phyloP scores from a whole-genome alignment of 2,329 filamentous ascomycete genomes.

The Aspergillus aculeatus region DNA sequence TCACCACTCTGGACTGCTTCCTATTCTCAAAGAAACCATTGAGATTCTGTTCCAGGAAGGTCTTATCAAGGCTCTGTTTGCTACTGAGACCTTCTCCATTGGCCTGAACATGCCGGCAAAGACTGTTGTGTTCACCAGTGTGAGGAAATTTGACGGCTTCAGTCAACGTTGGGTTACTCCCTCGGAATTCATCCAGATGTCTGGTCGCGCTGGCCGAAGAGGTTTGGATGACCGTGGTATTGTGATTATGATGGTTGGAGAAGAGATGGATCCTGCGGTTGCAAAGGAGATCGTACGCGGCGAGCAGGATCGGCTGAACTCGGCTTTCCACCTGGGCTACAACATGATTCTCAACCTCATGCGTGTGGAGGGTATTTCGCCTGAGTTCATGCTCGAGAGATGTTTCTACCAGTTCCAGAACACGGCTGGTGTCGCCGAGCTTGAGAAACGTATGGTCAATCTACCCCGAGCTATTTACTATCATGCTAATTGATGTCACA shows the following conservation, averaged over 20 bases:
- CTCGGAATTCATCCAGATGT: slow-evolving; percentile 98
- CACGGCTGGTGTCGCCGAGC: slow-evolving; percentile 74
- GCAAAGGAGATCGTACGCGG: slow-evolving; percentile 95
- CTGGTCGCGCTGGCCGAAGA: slow-evolving; percentile 91
- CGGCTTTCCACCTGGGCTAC: slow-evolving; percentile 95
- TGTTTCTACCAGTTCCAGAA: slow-evolving; percentile 99
- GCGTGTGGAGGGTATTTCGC: slow-evolving; percentile 97
- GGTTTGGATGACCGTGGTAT: slow-evolving; percentile 97
- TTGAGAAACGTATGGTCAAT: slow-evolving; percentile 64
- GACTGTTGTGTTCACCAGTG: slow-evolving; percentile 97
- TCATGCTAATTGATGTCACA: slow-evolving; percentile 32
- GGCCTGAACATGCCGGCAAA: slow-evolving; percentile 99
- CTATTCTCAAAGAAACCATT: slow-evolving; percentile 96
- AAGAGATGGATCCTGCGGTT: slow-evolving; percentile 91
- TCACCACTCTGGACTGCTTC: slow-evolving; percentile 91
- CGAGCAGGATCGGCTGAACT: slow-evolving; percentile 95
- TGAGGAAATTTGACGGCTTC: slow-evolving; percentile 90
- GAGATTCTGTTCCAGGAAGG: slow-evolving; percentile 99
- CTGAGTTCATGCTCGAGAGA: slow-evolving; percentile 96
- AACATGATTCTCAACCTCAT: slow-evolving; percentile 99
- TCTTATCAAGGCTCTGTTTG: slow-evolving; percentile 95
- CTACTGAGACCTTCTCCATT: slow-evolving; percentile 98
- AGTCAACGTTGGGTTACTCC: slow-evolving; percentile 80
- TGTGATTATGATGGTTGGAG: slow-evolving; percentile 99
- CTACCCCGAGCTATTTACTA: neutral